These are phyloP conservation scores for Hordeum pubiflorum DNA, from an alignment of 202 grass and related monocot genomes.

Conservation along the genomic window DNA sequence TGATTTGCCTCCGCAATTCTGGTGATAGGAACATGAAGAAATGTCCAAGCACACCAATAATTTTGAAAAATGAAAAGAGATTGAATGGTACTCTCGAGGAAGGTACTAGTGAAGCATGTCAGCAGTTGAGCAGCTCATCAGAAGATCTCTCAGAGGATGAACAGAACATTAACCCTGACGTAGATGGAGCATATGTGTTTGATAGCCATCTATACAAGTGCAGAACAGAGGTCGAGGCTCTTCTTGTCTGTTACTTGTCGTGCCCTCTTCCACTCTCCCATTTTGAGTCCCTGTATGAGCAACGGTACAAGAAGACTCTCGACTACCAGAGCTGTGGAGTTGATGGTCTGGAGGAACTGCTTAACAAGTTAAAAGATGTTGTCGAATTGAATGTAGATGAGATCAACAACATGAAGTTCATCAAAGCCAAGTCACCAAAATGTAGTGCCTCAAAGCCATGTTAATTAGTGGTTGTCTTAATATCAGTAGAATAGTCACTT, in stretches of 20 bases:
- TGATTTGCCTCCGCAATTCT: slow-evolving; percentile 64
- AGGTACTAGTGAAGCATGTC: slow-evolving; percentile 9
- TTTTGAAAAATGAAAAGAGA: slow-evolving; percentile 59
- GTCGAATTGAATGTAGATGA: slow-evolving; percentile 50
- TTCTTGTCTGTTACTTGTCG: slow-evolving; percentile 75
- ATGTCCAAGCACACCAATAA: slow-evolving; percentile 49
- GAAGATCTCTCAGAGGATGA: slow-evolving; percentile 84
- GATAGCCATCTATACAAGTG: slow-evolving; percentile 46
- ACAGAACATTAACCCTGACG: slow-evolving; percentile 38
- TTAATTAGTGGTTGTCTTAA: slow-evolving; percentile 11
- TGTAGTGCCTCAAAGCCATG: slow-evolving; percentile 20
- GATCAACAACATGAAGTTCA: slow-evolving; percentile 46
- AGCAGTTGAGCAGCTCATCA: slow-evolving; percentile 48
- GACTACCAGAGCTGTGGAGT: slow-evolving; percentile 61
- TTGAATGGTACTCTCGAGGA: slow-evolving; percentile 36
- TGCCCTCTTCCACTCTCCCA: slow-evolving; percentile 50
- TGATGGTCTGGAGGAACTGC: slow-evolving; percentile 54
- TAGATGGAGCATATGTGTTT: slow-evolving; percentile 37
- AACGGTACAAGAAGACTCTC: slow-evolving; percentile 79
- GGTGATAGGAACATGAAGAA: slow-evolving; percentile 56
- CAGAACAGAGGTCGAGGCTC: slow-evolving; percentile 70
- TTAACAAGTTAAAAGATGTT: slow-evolving; percentile 70
- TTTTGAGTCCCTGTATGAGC: slow-evolving; percentile 59
- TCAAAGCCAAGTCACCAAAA: slow-evolving; percentile 28
- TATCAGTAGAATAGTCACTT: slow-evolving; percentile 31